Evolutionary conservation across 345 rosid genomes (phyloP).

Genomic region (Pistacia atlantica): DNA sequence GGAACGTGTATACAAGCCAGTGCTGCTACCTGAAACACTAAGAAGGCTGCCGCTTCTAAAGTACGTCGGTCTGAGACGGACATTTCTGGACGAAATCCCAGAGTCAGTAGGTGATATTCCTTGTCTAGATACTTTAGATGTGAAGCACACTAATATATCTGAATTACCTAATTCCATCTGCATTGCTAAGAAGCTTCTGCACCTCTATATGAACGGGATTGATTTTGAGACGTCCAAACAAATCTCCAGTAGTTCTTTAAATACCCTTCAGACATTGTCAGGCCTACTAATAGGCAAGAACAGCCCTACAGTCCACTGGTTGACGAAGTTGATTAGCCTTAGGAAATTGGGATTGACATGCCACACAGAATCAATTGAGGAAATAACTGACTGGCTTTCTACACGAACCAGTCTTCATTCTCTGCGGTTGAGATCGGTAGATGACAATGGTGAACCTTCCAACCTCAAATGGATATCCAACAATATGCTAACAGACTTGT

Average conservation of each 20-base stretch:
- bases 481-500: slow-evolving; percentile 25
- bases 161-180: slow-evolving; percentile 29
- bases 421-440: slow-evolving; percentile 35
- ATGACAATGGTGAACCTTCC: slow-evolving; percentile 22
- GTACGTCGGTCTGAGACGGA: slow-evolving; percentile 36
- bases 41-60: slow-evolving; percentile 24
- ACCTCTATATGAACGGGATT: slow-evolving; percentile 31
- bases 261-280: slow-evolving; percentile 32
- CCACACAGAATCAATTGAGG: slow-evolving; percentile 1
- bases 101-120: slow-evolving; percentile 20
- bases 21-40: slow-evolving; percentile 15
- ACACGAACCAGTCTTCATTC: slow-evolving; percentile 13
- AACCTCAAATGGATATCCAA: background rate
- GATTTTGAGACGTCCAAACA: slow-evolving; percentile 13
- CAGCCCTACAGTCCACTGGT: background rate
- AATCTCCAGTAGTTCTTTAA: background rate
- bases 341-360: slow-evolving; percentile 37
- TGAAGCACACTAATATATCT: slow-evolving; percentile 41
- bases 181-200: slow-evolving; percentile 23
- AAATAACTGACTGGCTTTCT: slow-evolving; percentile 21
- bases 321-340: slow-evolving; percentile 12
- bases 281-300: slow-evolving; percentile 30
- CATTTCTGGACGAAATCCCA: slow-evolving; percentile 33
- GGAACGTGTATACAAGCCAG: slow-evolving; percentile 37
- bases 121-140: slow-evolving; percentile 36